Base-by-base conservation (phyloP, 768 basidiomycete genomes). In the Omphalotus guepiniiformis region DNA sequence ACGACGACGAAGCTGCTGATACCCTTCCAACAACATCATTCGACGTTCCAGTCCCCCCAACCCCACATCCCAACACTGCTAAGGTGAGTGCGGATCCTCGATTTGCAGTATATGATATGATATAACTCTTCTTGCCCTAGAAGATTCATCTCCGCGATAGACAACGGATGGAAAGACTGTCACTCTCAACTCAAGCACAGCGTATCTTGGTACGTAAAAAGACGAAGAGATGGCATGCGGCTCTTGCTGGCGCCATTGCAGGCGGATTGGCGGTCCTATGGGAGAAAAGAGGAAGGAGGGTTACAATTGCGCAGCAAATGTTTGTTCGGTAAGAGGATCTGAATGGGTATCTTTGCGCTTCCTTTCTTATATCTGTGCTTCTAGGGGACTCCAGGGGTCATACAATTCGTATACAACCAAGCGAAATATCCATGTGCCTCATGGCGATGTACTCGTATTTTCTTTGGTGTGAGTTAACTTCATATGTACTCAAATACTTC, bases 391-490 rank as follows among this genome's bases (percentile, higher is more conserved):
- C 6, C 94, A 97, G 63, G 93, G 91, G 1, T 81, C 84, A 1
- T 95, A 88, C 62, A 95, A 94, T 58, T 76, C 80, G 6, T 84
- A 82, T 55, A 81, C 90, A 1, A 73, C 74, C 2, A 79, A 77
- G 54, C 78, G 77, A 25, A 80, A 81, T 25, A 72, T 93, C 36
- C 69, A 68, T 36, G 72, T 97, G 13, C 93, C 93, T 1, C 74
- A 93, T 60, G 94, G 94, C 4, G 88, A 85, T 39, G 77, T 90
- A 1, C 62, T 94, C 6, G 76, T 95, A 8, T 96, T 97, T 57
- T 73, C 83, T 1, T 56, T 93, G 3, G 81, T 80, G 85, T 89
- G 58, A 9, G 77, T 63, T 15, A 15, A 25, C 44, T 32, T 19
- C 18, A 2, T 5, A 4, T 25, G 6, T 16, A 6, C 13, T 37